Conservation (phyloP, 2,329 filamentous ascomycete species). For the Diaporthe amygdali region DNA sequence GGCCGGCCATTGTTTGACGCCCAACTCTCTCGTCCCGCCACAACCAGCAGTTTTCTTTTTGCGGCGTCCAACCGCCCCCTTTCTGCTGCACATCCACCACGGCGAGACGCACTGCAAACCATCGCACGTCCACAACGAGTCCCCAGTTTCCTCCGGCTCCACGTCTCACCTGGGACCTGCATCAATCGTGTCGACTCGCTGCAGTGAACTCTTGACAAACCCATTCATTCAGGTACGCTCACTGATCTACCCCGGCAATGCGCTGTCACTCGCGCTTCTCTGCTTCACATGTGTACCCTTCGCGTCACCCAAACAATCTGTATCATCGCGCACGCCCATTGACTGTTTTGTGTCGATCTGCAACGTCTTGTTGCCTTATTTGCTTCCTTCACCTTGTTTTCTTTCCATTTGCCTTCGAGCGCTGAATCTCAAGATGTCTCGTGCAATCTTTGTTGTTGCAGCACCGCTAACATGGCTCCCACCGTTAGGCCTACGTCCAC, state of each 20-base stretch:
- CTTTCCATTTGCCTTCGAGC: not conserved
- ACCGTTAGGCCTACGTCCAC: conserved; percentile 19
- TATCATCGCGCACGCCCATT: not conserved
- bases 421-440: not conserved
- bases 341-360: conserved; percentile 11
- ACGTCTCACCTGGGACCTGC: conserved; percentile 20
- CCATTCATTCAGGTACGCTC: conserved; percentile 21
- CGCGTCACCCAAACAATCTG: not conserved
- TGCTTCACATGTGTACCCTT: not conserved
- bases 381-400: conserved; percentile 12
- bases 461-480: conserved; percentile 26
- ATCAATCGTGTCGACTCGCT: conserved; percentile 16
- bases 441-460: not conserved
- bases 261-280: conserved; percentile 20
- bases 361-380: not conserved
- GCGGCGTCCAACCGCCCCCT: conserved; percentile 19
- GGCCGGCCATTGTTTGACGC: conserved; percentile 21
- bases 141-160: conserved; percentile 1
- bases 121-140: conserved; percentile 21
- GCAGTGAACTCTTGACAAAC: conserved; percentile 6
- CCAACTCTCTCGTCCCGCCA: conserved; percentile 25
- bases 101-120: conserved; percentile 18
- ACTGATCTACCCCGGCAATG: not conserved
- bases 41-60: conserved; percentile 10
- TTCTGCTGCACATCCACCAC: conserved; percentile 16